Percentiles rank a stretch among this genome's conserved stretches.
phyloP scores from a whole-genome alignment of 768 basidiomycete genomes.

The Lyophyllum semitale region DNA sequence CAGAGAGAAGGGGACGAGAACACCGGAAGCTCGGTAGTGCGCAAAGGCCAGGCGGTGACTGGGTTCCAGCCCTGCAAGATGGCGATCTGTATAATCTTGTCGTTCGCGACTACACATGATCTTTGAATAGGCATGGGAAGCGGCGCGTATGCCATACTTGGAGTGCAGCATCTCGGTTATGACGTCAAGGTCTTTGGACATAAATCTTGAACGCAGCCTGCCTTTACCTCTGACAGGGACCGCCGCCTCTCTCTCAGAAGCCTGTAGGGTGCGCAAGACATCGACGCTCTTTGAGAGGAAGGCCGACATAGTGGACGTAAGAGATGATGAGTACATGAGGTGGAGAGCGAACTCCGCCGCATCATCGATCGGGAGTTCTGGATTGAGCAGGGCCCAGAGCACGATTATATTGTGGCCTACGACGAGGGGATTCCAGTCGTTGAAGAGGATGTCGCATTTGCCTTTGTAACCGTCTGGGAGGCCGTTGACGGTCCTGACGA shows the following conservation, averaged over 20 bases:
- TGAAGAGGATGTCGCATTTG: constrained; percentile 23
- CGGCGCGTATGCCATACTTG: constrained; percentile 21
- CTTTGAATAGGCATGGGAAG: constrained; percentile 23
- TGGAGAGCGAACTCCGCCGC: constrained; percentile 33
- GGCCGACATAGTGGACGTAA: constrained; percentile 23
- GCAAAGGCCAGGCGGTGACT: constrained; percentile 33
- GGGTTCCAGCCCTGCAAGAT: constrained; percentile 34
- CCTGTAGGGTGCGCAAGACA: constrained; percentile 19
- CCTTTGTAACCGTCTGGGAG: constrained; percentile 24
- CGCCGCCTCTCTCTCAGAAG: constrained; percentile 11
- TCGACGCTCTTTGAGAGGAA: constrained; percentile 24
- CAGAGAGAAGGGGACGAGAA: constrained; percentile 30
- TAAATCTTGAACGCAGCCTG: constrained; percentile 20
- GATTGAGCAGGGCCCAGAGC: constrained; percentile 27
- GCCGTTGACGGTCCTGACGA: constrained; percentile 29
- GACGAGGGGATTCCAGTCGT: constrained; percentile 22
- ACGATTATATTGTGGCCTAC: constrained; percentile 24
- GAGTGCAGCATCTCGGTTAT: constrained; percentile 27
- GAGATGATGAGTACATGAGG: constrained; percentile 35
- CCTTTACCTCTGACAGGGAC: constrained; percentile 25
- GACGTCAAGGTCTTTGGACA: constrained; percentile 16
- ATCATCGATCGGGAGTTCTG: constrained; percentile 23
- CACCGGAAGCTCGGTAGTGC: constrained; percentile 27
- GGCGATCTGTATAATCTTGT: constrained; percentile 40
- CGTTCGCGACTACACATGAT: constrained; percentile 34